Base-by-base conservation (phyloP, 306 rosid species). In the Pyrus betulifolia region DNA sequence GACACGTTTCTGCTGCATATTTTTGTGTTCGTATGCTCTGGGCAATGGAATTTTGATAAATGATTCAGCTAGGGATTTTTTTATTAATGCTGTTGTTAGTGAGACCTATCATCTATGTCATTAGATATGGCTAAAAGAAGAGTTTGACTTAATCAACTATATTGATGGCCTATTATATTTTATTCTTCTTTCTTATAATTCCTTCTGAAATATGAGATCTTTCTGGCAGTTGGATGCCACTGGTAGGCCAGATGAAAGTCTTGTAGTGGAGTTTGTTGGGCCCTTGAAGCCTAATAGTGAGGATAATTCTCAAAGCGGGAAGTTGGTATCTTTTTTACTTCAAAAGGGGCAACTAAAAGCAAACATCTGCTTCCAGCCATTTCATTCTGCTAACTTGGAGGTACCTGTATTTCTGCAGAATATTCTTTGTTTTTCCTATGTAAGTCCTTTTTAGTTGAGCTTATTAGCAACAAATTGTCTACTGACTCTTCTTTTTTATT, bases 211-310 rank as follows among this genome's bases (percentile, higher is more conserved):
- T 74, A 65, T 67, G 69, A 35, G 52, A 72, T 76, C 65, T 81
- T 75, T 79, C 70, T 75, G 81, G 74, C 87, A 95, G 98, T 84
- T 95, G 89, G 91, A 92, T 81, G 93, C 97, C 75, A 79, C 86
- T 51, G 97, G 98, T 69, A 82, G 98, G 79, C 88, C 97, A 18
- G 97, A 92, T 88, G 98, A 95, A 87, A 92, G 93, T 82, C 92
- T 95, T 69, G 83, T 84, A 25, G 71, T 89, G 79, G 92, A 90
- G 84, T 79, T 92, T 92, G 81, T 87, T 28, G 90, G 95, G 77
- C 90, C 95, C 51, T 82, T 92, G 67, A 91, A 85, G 86, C 88
- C 87, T 76, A 81, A 81, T 78, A 78, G 71, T 74, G 93, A 84
- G 64, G 88, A 74, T 75, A 86, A 82, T 81, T 77, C 73, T 42